These are phyloP conservation scores for Monosporascus sp. DNA, from an alignment of 2,329 filamentous ascomycete species.

Conservation along the genomic window DNA sequence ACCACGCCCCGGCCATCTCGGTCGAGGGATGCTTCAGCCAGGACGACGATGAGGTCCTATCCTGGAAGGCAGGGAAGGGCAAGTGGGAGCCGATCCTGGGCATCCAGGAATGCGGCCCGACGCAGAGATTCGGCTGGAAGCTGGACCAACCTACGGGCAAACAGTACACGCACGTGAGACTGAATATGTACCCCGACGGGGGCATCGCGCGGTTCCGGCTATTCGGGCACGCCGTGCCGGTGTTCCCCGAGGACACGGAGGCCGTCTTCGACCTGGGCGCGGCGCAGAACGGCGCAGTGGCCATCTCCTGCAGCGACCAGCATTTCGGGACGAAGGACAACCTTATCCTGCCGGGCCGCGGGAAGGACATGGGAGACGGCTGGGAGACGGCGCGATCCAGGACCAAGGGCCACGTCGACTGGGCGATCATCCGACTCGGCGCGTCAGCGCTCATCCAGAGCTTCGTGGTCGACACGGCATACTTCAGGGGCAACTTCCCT, in stretches of 20 bases:
- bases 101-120: conserved; percentile 67
- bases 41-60: conserved; percentile 58
- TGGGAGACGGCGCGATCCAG: conserved; percentile 80
- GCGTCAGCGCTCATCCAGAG: conserved; percentile 58
- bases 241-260: conserved; percentile 62
- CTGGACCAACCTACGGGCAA: conserved; percentile 54
- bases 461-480: conserved; percentile 73
- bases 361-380: conserved; percentile 81
- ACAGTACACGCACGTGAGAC: conserved; percentile 71
- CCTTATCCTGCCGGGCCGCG: conserved; percentile 70
- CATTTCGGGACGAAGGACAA: conserved; percentile 82
- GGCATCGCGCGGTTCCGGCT: conserved; percentile 77
- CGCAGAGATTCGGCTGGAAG: conserved; percentile 68
- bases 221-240: conserved; percentile 69
- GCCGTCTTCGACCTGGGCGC: conserved; percentile 71
- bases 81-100: conserved; percentile 69
- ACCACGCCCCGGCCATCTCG: conserved; percentile 73
- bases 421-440: conserved; percentile 73
- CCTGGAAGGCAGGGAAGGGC: conserved; percentile 53
- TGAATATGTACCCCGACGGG: conserved; percentile 83
- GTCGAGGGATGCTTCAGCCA: conserved; percentile 69
- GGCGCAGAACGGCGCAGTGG: conserved; percentile 73
- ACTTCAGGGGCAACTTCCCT: conserved; percentile 80
- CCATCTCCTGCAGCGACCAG: conserved; percentile 72
- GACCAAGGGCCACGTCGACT: conserved; percentile 68